Conservation (phyloP, 179 eudicot species). For the Heliamphora pulchella region DNA sequence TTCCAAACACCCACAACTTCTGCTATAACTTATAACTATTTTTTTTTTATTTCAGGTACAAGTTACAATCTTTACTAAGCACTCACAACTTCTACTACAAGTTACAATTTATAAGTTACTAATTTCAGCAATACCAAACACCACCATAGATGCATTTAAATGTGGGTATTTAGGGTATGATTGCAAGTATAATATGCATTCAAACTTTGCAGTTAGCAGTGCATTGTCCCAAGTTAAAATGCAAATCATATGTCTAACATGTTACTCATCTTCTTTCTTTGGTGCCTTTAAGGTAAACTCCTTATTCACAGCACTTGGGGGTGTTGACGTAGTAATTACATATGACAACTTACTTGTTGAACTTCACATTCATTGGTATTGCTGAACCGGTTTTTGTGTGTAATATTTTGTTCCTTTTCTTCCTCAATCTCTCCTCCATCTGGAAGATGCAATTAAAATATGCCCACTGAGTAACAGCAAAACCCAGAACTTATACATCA, state of each 20-base stretch:
- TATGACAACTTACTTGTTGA: conserved; percentile 55
- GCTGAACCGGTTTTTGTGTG: conserved; percentile 85
- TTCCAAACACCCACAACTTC: too few relatives aligned
- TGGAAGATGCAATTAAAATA: conserved; percentile 19
- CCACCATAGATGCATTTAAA: background rate
- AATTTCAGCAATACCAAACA: too few relatives aligned
- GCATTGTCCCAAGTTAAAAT: background rate
- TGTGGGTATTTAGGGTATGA: background rate
- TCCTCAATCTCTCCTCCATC: conserved; percentile 90
- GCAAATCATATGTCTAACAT: background rate
- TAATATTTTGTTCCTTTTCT: conserved; percentile 65
- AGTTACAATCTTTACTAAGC: too few relatives aligned
- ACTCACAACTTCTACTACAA: too few relatives aligned
- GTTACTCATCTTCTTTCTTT: background rate
- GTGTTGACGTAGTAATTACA: background rate
- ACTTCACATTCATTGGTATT: conserved; percentile 58
- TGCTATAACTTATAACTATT: too few relatives aligned
- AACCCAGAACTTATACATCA: background rate
- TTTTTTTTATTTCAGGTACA: too few relatives aligned
- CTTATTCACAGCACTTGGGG: too few relatives aligned
- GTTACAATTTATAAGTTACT: too few relatives aligned
- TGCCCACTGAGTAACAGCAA: conserved; percentile 8
- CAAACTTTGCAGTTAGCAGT: background rate
- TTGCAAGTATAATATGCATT: background rate
- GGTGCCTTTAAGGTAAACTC: background rate